phyloP scores from a whole-genome alignment of 2,329 filamentous ascomycete genomes.

The Davidsoniella australis region DNA sequence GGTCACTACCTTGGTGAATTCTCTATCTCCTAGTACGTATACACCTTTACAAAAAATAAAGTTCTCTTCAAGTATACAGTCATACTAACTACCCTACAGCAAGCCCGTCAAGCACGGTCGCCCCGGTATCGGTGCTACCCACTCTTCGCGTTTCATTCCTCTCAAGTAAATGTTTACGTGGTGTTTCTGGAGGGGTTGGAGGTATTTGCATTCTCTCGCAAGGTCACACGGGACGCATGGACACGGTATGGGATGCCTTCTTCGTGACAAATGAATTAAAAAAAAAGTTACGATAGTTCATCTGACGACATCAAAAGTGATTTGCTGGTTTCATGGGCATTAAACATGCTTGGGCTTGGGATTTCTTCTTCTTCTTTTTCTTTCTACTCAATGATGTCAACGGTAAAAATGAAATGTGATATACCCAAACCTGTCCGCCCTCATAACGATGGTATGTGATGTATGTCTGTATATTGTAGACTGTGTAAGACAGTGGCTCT shows the following conservation, averaged over 20 bases:
- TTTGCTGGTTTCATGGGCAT: slow-evolving; percentile 10
- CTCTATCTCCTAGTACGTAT: slow-evolving; percentile 96
- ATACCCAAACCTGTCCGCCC: neutral
- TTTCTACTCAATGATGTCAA: neutral
- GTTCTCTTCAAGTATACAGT: neutral
- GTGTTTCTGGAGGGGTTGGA: slow-evolving; percentile 19
- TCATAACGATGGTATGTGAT: neutral
- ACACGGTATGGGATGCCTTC: slow-evolving; percentile 10
- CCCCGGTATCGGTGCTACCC: slow-evolving; percentile 99
- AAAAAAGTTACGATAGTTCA: slow-evolving; percentile 12
- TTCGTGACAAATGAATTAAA: slow-evolving; percentile 14
- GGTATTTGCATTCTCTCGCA: slow-evolving; percentile 31
- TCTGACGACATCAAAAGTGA: slow-evolving; percentile 9
- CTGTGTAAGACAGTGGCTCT: no score
- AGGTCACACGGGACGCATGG: slow-evolving; percentile 10
- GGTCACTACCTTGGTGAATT: slow-evolving; percentile 99
- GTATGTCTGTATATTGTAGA: neutral
- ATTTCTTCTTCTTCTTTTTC: neutral
- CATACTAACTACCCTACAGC: slow-evolving; percentile 45
- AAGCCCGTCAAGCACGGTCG: slow-evolving; percentile 99
- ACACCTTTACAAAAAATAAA: neutral
- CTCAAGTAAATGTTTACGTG: slow-evolving; percentile 58
- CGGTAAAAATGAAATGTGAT: neutral
- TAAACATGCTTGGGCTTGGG: slow-evolving; percentile 6
- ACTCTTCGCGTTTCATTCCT: slow-evolving; percentile 99